Base-by-base conservation (phyloP, 305 asterid species). In the Salvia sclarea region DNA sequence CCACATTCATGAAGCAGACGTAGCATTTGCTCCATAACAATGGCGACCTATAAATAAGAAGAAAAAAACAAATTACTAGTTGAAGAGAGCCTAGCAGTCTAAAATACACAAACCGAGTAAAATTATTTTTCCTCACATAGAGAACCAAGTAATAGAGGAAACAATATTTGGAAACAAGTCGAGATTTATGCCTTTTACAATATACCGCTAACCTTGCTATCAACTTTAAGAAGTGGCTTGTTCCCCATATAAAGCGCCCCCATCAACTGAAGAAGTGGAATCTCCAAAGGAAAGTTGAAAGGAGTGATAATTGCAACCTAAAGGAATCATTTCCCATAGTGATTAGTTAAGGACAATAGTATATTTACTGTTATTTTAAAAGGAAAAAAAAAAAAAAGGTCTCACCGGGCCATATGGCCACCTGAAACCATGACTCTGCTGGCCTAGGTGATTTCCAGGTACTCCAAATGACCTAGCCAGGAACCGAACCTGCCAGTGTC, bases 201-300 rank as follows among this genome's bases (percentile, higher is more conserved):
- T n/a, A n/a, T n/a, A 30, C 11, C 54, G 11, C 76, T 60, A 70
- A 88, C 98, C 92, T 95, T 95, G 86, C 97, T 95, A 72, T 92
- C 99, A 52, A 89, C 97, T 80, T 95, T 95, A 43, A 88, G 96
- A 67, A 95, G 82, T 4, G 98, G 98, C 78, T 95, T 94, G 83
- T 94, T 94, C 68, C 99, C 99, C 99, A 94, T 91, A 61, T 94
- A 94, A 38, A 94, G 93, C 0, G 99, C 97, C 59, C 98, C 98
- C 99, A 94, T 94, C 81, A 94, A 62, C 82, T 94, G 99, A 69
- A 94, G 98, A 76, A 91, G 61, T 4, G 99, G 99, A 80, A 94
- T 94, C 86, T 94, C 99, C 58, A 94, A 77, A 3, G 99, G 99
- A 38, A 91, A 94, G 77, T 91, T 94, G 88, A 91, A 94, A 52